Conservation (phyloP, 139 green algal genomes). For the Yamagishiella unicocca region DNA sequence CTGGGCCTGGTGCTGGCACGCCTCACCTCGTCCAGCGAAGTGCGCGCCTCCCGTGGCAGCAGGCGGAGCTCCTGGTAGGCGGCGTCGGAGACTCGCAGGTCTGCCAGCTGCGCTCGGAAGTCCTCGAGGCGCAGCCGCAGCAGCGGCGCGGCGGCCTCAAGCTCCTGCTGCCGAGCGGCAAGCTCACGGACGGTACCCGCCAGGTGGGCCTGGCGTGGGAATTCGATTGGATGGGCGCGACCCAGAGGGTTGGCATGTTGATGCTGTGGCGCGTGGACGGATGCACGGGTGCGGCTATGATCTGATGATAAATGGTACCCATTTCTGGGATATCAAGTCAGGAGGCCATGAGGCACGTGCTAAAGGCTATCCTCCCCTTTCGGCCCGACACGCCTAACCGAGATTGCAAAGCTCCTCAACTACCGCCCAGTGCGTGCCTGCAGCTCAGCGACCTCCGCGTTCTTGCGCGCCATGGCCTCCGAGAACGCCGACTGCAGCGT, state of each 20-base stretch:
- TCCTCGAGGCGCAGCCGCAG: conserved; percentile 47
- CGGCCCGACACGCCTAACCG: too few relatives aligned
- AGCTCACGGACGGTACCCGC: conserved; percentile 40
- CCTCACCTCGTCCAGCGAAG: conserved; percentile 55
- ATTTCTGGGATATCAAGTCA: too few relatives aligned
- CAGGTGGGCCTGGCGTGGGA: conserved; percentile 21
- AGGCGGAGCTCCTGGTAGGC: conserved; percentile 55
- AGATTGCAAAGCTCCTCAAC: too few relatives aligned
- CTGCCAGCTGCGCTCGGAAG: conserved; percentile 42
- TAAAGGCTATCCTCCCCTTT: too few relatives aligned
- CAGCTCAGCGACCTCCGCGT: conserved; percentile 49
- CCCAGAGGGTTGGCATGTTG: too few relatives aligned
- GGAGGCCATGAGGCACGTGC: too few relatives aligned
- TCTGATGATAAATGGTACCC: too few relatives aligned
- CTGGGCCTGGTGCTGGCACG: too few relatives aligned
- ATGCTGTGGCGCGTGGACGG: too few relatives aligned
- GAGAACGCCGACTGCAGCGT: conserved; percentile 34
- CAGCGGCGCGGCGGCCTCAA: conserved; percentile 55
- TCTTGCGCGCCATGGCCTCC: conserved; percentile 31
- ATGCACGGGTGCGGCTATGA: too few relatives aligned
- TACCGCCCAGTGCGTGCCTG: neutral
- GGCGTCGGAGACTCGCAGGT: conserved; percentile 54
- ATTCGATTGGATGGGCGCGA: too few relatives aligned
- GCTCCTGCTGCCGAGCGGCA: conserved; percentile 52
- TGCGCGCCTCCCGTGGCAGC: conserved; percentile 39